Conservation (phyloP, 331 rosid species). For the Quercus phellos region DNA sequence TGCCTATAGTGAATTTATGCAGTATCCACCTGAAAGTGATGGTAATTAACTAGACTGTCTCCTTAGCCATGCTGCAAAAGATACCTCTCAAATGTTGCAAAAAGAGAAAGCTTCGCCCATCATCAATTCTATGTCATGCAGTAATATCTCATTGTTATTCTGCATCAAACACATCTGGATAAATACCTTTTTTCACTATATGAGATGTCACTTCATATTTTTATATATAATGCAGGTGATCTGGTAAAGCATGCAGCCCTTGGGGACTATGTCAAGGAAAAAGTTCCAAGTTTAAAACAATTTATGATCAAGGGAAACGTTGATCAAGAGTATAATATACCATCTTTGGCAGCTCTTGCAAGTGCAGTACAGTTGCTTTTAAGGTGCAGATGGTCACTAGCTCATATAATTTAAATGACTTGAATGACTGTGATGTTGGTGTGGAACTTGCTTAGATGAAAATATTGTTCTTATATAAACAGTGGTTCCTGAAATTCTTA, state of each 20-base stretch:
- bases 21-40: not conserved
- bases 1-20: not conserved
- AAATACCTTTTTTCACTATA: conserved; percentile 3
- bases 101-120: not conserved
- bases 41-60: not conserved
- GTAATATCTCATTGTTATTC: not conserved
- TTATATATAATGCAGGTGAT: conserved; percentile 38
- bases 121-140: not conserved
- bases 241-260: conserved; percentile 52
- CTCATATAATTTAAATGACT: conserved; percentile 1
- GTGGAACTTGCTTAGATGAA: conserved; percentile 2
- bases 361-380: conserved; percentile 60
- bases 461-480: not conserved
- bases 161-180: not conserved
- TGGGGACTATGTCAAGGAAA: conserved; percentile 58
- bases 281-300: conserved; percentile 64
- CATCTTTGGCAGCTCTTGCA: conserved; percentile 80
- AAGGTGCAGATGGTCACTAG: conserved; percentile 39
- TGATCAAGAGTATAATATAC: conserved; percentile 48
- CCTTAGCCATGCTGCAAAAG: no score
- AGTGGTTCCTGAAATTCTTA: not conserved
- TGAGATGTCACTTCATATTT: conserved; percentile 6
- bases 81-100: not conserved
- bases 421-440: conserved; percentile 16
- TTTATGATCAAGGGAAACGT: conserved; percentile 42